phyloP scores from a whole-genome alignment of 1,284 basidiomycete species.

The Omphalotus olearius region DNA sequence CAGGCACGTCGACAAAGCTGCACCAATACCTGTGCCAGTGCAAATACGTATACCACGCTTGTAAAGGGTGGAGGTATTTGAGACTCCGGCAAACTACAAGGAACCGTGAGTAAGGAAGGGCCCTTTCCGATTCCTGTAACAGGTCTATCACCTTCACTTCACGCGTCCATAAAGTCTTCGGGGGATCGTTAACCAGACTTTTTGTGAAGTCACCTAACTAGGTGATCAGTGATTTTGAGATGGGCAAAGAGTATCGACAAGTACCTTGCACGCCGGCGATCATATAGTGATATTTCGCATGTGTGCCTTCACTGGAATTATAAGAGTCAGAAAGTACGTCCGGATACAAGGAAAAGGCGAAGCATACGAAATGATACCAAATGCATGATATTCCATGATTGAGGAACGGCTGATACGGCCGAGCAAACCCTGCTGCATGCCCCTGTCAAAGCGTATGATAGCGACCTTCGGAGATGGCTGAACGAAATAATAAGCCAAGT shows the following conservation, averaged over 20 bases:
- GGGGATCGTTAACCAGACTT: conserved; percentile 64
- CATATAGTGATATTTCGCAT: conserved; percentile 72
- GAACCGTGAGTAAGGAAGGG: conserved; percentile 9
- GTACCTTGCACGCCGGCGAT: conserved; percentile 72
- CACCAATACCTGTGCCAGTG: conserved; percentile 75
- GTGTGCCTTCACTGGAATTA: conserved; percentile 53
- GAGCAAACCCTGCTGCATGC: conserved; percentile 61
- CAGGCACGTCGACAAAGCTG: conserved; percentile 69
- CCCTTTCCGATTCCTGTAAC: neutral
- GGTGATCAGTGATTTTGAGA: neutral
- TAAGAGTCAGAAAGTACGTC: conserved; percentile 3
- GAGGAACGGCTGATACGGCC: conserved; percentile 52
- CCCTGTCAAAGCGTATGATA: conserved; percentile 53
- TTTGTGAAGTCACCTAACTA: conserved; percentile 63
- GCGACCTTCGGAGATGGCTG: conserved; percentile 44
- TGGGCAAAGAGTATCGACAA: neutral
- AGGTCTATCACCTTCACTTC: conserved; percentile 55
- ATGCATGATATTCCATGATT: conserved; percentile 61
- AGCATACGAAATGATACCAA: conserved; percentile 52
- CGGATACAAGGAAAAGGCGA: conserved; percentile 9
- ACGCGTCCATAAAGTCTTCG: conserved; percentile 66
- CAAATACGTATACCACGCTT: conserved; percentile 73
- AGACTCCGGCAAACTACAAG: conserved; percentile 63
- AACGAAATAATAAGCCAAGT: neutral
- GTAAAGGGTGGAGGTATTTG: conserved; percentile 73